A percentile compares a stretch with the other conserved stretches of the same genome.
Evolutionary conservation across 768 basidiomycete species (phyloP).

Genomic region (Lactarius hatsudake): DNA sequence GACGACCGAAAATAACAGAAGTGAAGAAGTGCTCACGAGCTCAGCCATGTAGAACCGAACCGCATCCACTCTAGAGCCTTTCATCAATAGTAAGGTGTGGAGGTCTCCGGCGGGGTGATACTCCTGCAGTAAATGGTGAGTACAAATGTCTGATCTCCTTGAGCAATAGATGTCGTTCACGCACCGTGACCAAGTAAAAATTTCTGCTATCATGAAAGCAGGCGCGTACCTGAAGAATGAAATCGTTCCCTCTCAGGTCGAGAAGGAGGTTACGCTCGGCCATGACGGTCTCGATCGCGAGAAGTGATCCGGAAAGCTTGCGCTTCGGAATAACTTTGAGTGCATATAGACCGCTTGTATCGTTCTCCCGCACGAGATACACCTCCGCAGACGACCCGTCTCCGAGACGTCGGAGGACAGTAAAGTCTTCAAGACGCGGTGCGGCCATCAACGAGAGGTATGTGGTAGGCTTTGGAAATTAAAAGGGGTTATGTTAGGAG

Average conservation of each 20-base stretch:
- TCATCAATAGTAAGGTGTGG: constrained; percentile 11
- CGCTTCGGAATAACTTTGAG: constrained; percentile 23
- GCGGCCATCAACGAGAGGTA: constrained; percentile 15
- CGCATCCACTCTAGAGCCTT: constrained; percentile 9
- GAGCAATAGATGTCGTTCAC: background rate
- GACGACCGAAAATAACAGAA: background rate
- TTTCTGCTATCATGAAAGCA: constrained; percentile 24
- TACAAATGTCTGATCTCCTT: too few relatives aligned
- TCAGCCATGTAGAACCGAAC: constrained; percentile 26
- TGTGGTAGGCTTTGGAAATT: constrained; percentile 12
- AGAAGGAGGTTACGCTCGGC: constrained; percentile 20
- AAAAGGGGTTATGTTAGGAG: background rate
- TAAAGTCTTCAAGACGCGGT: constrained; percentile 19
- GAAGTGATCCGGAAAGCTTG: constrained; percentile 3
- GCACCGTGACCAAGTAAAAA: constrained; percentile 19
- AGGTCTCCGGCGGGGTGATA: constrained; percentile 24
- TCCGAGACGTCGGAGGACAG: constrained; percentile 14
- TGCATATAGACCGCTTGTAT: constrained; percentile 18
- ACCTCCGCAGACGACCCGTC: constrained; percentile 21
- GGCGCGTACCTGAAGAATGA: constrained; percentile 20
- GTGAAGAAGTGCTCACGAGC: constrained; percentile 9
- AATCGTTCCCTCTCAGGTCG: constrained; percentile 22
- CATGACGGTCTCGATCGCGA: constrained; percentile 7
- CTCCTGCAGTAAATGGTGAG: constrained; percentile 10
- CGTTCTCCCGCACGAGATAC: constrained; percentile 18